Percentiles rank a stretch among this genome's conserved stretches.
Conservation (phyloP, 2,329 filamentous ascomycete species). For the Trichoderma lentiforme region DNA sequence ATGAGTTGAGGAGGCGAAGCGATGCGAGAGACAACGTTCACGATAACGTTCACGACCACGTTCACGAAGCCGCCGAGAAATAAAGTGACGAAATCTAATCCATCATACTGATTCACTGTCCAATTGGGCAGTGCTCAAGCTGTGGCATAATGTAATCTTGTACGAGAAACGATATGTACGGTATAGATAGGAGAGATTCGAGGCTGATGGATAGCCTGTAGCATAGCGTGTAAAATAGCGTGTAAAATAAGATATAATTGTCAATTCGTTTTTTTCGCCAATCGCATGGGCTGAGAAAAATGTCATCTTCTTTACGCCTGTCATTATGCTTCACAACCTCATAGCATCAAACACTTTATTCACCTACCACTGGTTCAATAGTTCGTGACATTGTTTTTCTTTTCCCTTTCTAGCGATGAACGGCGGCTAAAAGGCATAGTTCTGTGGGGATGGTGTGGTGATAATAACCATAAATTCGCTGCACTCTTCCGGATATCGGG, state of each 20-base stretch:
- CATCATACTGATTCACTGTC: background rate
- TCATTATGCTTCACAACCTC: background rate
- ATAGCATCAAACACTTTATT: background rate
- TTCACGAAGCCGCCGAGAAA: background rate
- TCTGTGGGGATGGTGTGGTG: background rate
- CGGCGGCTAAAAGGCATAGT: background rate
- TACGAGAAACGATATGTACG: background rate
- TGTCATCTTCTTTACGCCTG: background rate
- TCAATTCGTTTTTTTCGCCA: background rate
- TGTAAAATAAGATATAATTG: background rate
- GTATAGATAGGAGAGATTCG: background rate
- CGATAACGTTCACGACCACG: background rate
- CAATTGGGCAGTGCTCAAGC: background rate
- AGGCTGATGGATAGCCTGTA: background rate
- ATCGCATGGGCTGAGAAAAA: background rate
- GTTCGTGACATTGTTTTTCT: background rate
- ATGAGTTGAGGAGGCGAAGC: background rate
- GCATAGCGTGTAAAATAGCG: background rate
- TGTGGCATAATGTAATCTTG: background rate
- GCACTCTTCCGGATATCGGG: background rate
- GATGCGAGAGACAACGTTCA: background rate
- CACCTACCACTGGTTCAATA: background rate
- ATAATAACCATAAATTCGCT: background rate
- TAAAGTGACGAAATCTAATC: background rate
- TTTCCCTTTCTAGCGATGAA: background rate